phyloP scores from a whole-genome alignment of 306 rosid species.

The Lagenaria siceraria region DNA sequence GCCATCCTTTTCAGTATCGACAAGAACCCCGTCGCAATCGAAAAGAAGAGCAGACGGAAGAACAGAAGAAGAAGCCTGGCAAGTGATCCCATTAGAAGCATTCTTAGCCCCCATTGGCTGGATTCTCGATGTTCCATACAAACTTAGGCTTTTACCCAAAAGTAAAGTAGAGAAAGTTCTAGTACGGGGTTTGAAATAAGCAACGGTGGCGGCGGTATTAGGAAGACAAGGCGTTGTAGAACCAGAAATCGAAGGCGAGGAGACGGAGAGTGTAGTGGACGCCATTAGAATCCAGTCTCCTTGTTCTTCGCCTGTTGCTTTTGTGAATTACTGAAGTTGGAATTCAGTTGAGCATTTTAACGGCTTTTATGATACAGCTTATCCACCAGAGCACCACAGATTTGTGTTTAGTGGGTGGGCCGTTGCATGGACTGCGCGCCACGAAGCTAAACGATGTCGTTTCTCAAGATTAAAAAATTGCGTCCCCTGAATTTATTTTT shows the following conservation, averaged over 20 bases:
- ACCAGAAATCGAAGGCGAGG: slow-evolving; percentile 41
- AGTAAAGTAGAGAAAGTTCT: slow-evolving; percentile 26
- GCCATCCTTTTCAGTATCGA: slow-evolving; percentile 94
- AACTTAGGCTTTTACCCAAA: slow-evolving; percentile 16
- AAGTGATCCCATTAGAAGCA: slow-evolving; percentile 28
- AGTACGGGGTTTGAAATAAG: slow-evolving; percentile 23
- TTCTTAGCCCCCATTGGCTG: background rate
- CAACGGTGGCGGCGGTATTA: slow-evolving; percentile 14
- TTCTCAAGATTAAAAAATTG: too few relatives aligned
- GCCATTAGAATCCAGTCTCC: slow-evolving; percentile 35
- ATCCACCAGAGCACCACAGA: slow-evolving; percentile 7
- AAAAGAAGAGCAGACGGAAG: slow-evolving; percentile 87
- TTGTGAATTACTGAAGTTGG: background rate
- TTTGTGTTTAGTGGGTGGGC: background rate
- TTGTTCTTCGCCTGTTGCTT: background rate
- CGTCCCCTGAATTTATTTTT: too few relatives aligned
- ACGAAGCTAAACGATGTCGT: background rate
- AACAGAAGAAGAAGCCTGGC: slow-evolving; percentile 48
- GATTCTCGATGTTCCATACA: slow-evolving; percentile 14
- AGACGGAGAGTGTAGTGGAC: slow-evolving; percentile 28
- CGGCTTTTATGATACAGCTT: background rate
- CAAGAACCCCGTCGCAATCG: slow-evolving; percentile 96
- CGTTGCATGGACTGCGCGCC: slow-evolving; percentile 1
- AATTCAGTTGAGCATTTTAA: background rate
- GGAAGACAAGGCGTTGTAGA: slow-evolving; percentile 11